Base-by-base conservation (phyloP, 2,329 filamentous ascomycete genomes). In the Aspergillus flavus region DNA sequence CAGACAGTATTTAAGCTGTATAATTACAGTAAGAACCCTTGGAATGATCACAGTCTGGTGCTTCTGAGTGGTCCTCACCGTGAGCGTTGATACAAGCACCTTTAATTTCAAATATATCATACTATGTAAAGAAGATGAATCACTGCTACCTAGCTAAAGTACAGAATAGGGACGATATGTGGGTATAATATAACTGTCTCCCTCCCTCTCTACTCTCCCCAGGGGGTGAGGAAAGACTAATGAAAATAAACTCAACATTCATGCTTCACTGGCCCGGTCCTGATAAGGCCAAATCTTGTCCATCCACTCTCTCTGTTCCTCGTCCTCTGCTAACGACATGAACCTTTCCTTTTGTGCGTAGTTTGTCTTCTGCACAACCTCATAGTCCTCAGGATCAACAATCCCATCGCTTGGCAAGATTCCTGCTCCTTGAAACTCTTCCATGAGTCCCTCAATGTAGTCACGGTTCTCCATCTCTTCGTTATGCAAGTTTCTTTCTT, bases 251-350 rank as follows among this genome's bases (percentile, higher is more conserved):
- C 10, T 11, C 7, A 26, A 46, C 6, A 4, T 2, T 57, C 43
- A 57, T 2, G 53, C 41, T 28, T 61, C 43, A 21, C 52, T 19
- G 7, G 59, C 45, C 1, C 41, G 54, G 16, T 57, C 52, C 34
- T 59, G 61, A 32, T 63, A 63, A n/a, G 57, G 52, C 57, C 61
- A 63, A 26, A 63, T 32, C 57, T 50, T 63, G 30, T 56, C 52
- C 30, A 56, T 56, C 57, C 48, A 56, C 32, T 9, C 39, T 28
- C 30, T 59, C 39, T 63, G 28, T 28, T 23, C 57, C 52, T 63
- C 57, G n/a, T 26, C 32, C 57, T 63, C 43, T 2, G 43, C 61
- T 36, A 56, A 46, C 3, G 28, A 48, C 30, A 63, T 26, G 57
- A 63, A 59, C 2, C 6, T 56, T 52, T 48, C n/a, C 34, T 59